A percentile compares a stretch with the other conserved stretches of the same genome.
These are phyloP conservation scores for Cyclotella baltica DNA, from an alignment of 108 stramenopile species.

Conservation along the genomic window DNA sequence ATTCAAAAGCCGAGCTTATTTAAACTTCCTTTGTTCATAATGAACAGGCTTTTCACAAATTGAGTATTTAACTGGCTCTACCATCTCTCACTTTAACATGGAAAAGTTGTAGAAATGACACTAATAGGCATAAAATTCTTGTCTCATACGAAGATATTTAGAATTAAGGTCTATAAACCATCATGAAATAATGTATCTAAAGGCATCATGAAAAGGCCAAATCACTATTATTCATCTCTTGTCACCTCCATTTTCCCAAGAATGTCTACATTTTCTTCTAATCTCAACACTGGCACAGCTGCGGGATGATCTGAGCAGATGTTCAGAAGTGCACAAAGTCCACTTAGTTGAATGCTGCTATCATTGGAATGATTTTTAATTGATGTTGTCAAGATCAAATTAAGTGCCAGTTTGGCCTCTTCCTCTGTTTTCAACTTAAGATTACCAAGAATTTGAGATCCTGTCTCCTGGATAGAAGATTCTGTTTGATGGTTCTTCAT, in stretches of 20 bases:
- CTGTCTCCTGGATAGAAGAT: constrained; percentile 22
- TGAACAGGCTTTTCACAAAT: too few relatives aligned
- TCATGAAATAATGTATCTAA: too few relatives aligned
- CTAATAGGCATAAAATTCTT: too few relatives aligned
- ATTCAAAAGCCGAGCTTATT: too few relatives aligned
- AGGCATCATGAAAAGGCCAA: too few relatives aligned
- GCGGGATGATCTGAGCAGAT: constrained; percentile 16
- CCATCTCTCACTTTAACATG: too few relatives aligned
- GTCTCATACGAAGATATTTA: too few relatives aligned
- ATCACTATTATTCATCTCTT: too few relatives aligned
- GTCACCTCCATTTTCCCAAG: neutral
- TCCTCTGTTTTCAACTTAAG: constrained; percentile 21
- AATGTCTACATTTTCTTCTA: neutral
- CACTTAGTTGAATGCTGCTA: constrained; percentile 29
- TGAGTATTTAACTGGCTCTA: too few relatives aligned
- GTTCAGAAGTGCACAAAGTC: constrained; percentile 42
- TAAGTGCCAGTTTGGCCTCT: constrained; percentile 23
- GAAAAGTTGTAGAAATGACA: too few relatives aligned
- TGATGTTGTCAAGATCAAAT: constrained; percentile 26
- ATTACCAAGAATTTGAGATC: constrained; percentile 33
- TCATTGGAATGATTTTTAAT: constrained; percentile 39
- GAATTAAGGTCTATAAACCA: too few relatives aligned
- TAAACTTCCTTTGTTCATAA: too few relatives aligned
- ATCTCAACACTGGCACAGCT: constrained; percentile 13
- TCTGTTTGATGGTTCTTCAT: constrained; percentile 22